Conservation (phyloP, 768 basidiomycete species). For the Psilocybe cyanescens region DNA sequence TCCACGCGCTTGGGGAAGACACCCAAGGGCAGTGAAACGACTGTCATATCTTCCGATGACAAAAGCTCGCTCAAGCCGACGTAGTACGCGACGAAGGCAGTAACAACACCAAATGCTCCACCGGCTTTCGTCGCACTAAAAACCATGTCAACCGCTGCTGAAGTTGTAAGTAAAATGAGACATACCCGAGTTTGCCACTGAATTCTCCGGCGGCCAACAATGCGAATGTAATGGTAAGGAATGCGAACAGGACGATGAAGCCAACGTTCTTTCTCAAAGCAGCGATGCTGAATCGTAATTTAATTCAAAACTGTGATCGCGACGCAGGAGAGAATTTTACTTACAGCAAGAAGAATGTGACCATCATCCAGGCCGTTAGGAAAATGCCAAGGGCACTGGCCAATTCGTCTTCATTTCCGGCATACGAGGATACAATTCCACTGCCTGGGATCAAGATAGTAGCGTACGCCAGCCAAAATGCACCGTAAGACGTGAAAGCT, state of each 20-base stretch:
- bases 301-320: not conserved
- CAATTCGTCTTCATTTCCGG: conserved; percentile 36
- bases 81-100: conserved; percentile 52
- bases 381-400: conserved; percentile 70
- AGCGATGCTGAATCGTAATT: conserved; percentile 32
- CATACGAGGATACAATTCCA: conserved; percentile 63
- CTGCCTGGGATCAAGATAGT: conserved; percentile 71
- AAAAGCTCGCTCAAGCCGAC: conserved; percentile 49
- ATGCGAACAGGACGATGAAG: conserved; percentile 41
- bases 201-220: conserved; percentile 46
- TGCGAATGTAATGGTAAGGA: conserved; percentile 44
- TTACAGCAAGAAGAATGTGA: conserved; percentile 73
- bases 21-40: conserved; percentile 46
- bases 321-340: conserved; percentile 21
- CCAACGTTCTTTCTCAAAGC: conserved; percentile 41
- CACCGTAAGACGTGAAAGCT: conserved; percentile 86
- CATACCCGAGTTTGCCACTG: conserved; percentile 30
- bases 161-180: not conserved
- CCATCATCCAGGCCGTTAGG: conserved; percentile 72
- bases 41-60: conserved; percentile 40
- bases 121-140: conserved; percentile 43
- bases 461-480: conserved; percentile 88
- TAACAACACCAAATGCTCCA: conserved; percentile 47
- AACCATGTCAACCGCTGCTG: not conserved
- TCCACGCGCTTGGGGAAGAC: conserved; percentile 34